These are phyloP conservation scores for Phytopythium helicoides DNA, from an alignment of 352 stramenopile species.

Conservation along the genomic window DNA sequence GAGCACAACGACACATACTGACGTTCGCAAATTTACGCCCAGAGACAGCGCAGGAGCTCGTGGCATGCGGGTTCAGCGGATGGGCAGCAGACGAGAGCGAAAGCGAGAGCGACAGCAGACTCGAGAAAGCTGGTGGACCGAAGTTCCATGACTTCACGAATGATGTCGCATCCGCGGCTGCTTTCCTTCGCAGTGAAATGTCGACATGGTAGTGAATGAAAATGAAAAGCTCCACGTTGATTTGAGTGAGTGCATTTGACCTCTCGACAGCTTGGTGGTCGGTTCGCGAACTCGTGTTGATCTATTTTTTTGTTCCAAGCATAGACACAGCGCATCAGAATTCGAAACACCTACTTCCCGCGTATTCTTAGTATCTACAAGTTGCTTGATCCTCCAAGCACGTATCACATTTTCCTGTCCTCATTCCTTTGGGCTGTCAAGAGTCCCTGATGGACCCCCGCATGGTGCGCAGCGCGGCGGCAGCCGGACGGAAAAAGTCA, in stretches of 20 bases:
- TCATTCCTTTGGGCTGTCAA: no score
- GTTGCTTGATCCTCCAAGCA: no score
- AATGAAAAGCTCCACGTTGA: no score
- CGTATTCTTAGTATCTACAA: no score
- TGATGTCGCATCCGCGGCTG: constrained; percentile 6
- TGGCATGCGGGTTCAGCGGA: constrained; percentile 12
- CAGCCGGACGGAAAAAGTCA: constrained; percentile 14
- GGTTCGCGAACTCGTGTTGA: no score
- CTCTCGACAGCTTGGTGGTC: no score
- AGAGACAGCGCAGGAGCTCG: constrained; percentile 16
- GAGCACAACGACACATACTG: constrained; percentile 14
- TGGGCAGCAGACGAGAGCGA: constrained; percentile 6
- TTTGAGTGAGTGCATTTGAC: no score
- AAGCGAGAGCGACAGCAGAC: constrained; percentile 1
- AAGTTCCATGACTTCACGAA: constrained; percentile 5
- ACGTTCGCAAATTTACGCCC: constrained; percentile 21
- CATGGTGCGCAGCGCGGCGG: constrained; percentile 12
- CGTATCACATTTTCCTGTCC: no score
- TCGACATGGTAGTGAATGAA: no score
- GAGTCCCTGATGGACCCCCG: constrained; percentile 23
- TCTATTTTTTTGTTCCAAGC: no score
- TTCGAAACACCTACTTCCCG: no score
- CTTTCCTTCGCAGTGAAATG: constrained; percentile 1
- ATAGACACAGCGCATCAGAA: no score
- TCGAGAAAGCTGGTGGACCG: constrained; percentile 1